Conservation (phyloP, 306 rosid species). For the Castanospermum australe region DNA sequence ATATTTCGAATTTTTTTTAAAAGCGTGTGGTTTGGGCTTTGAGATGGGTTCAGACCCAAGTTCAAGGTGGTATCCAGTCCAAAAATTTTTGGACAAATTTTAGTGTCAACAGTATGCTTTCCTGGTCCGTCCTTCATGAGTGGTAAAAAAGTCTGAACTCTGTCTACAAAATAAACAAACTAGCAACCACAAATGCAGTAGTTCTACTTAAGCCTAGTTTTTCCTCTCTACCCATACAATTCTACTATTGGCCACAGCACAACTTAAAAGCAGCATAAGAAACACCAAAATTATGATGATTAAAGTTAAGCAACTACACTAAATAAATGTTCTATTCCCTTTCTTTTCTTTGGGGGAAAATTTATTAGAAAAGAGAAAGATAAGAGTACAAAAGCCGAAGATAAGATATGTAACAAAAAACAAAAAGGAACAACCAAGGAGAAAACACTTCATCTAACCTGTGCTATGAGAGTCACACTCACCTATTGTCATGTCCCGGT, state of each 20-base stretch:
- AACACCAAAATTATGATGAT: not conserved
- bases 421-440: conserved; percentile 10
- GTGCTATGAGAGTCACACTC: conserved; percentile 27
- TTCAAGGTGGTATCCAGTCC: too few species aligned
- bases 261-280: not conserved
- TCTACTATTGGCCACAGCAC: conserved; percentile 5
- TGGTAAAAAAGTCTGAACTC: conserved; percentile 27
- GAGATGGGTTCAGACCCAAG: too few species aligned
- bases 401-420: not conserved
- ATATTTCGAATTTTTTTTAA: too few species aligned
- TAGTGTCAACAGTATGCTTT: too few species aligned
- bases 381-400: not conserved
- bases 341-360: not conserved
- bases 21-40: too few species aligned
- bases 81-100: too few species aligned
- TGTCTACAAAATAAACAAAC: conserved; percentile 30
- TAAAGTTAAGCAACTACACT: not conserved
- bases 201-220: conserved; percentile 10
- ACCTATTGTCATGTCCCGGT: conserved; percentile 67
- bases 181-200: conserved; percentile 24
- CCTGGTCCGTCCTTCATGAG: conserved; percentile 65
- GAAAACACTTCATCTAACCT: not conserved
- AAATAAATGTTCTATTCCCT: not conserved
- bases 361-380: not conserved
- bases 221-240: not conserved